phyloP scores from a whole-genome alignment of 2,329 filamentous ascomycete genomes.

The Aspergillus fumigatiaffinis region DNA sequence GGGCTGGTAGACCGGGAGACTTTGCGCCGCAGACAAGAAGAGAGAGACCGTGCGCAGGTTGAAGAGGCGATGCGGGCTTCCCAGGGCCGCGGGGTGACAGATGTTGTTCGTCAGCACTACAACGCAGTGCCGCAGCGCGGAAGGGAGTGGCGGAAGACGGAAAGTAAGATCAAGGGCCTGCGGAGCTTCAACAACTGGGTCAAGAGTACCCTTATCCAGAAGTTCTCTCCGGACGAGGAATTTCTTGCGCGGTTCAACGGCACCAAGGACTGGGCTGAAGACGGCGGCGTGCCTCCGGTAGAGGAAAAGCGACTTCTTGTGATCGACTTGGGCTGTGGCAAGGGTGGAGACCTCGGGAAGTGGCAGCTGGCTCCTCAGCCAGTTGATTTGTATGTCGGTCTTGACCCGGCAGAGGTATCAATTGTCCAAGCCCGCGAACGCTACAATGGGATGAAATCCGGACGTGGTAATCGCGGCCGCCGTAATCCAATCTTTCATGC shows the following conservation, averaged over 20 bases:
- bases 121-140: slow-evolving; percentile 92
- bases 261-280: slow-evolving; percentile 42
- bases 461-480: slow-evolving; percentile 51
- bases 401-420: slow-evolving; percentile 88
- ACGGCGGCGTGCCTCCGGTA: slow-evolving; percentile 26
- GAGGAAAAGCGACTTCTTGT: slow-evolving; percentile 65
- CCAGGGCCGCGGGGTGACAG: slow-evolving; percentile 61
- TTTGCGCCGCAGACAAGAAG: slow-evolving; percentile 41
- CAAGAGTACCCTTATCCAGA: slow-evolving; percentile 95
- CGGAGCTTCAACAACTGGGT: slow-evolving; percentile 98
- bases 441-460: slow-evolving; percentile 67
- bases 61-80: slow-evolving; percentile 34
- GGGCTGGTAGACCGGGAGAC: slow-evolving; percentile 36
- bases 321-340: slow-evolving; percentile 92
- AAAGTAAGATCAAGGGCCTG: slow-evolving; percentile 91
- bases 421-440: slow-evolving; percentile 86
- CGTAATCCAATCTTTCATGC: slow-evolving; percentile 69
- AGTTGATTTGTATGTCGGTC: slow-evolving; percentile 88
- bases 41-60: slow-evolving; percentile 40
- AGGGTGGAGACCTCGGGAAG: slow-evolving; percentile 91
- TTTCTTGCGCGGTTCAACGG: slow-evolving; percentile 53
- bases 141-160: slow-evolving; percentile 88
- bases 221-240: slow-evolving; percentile 81
- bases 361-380: slow-evolving; percentile 92
- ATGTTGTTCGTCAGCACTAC: slow-evolving; percentile 90